Evolutionary conservation across 176 grass and related monocot genomes (phyloP), one percentile per base, ranked within the genome.

Genomic region (Lolium perenne): DNA sequence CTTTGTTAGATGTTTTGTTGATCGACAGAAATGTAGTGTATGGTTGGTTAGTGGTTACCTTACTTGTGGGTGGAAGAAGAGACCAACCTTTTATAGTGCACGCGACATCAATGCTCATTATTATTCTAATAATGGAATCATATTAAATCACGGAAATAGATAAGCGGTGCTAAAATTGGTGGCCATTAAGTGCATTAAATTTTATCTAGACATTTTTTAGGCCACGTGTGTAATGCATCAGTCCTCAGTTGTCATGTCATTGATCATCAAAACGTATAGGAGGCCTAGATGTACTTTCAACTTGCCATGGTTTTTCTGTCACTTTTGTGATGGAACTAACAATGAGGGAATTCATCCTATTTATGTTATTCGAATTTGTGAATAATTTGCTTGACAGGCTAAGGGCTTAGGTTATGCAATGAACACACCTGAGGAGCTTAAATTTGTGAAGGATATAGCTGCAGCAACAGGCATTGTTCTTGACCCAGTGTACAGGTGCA

Each of bases 351-450:
- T 23, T 62, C 20, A 62, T 43, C 8, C 16, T 35, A 58, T 73
- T 60, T 22, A 76, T 80, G 12, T 20, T 59, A 11, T 51, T 18
- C 4, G 1, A 29, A 47, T 78, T 32, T 26, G 3, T 81, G 15
- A 82, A 38, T 26, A 77, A 69, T 81, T 80, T 12, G 11, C 63
- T 74, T 74, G 22, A 75, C 83, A 98, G 93, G 95, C 87, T 67
- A 98, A 95, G 68, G 93, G 93, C 67, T 85, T 95, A 94, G 95
- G 95, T 67, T 98, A 98, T 55, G 93, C 95, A 77, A 93, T 95
- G 86, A 95, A 95, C 83, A 98, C 89, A 71, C 41, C 80, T 13
- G 89, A 95, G 50, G 95, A 98, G 87, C 93, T 98, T 87, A 86
- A 94, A 78, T 92, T 92, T 89, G 95, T 98, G 53, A 92, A 87